phyloP scores from a whole-genome alignment of 2,329 filamentous ascomycete species.

The Penicillium sp. region DNA sequence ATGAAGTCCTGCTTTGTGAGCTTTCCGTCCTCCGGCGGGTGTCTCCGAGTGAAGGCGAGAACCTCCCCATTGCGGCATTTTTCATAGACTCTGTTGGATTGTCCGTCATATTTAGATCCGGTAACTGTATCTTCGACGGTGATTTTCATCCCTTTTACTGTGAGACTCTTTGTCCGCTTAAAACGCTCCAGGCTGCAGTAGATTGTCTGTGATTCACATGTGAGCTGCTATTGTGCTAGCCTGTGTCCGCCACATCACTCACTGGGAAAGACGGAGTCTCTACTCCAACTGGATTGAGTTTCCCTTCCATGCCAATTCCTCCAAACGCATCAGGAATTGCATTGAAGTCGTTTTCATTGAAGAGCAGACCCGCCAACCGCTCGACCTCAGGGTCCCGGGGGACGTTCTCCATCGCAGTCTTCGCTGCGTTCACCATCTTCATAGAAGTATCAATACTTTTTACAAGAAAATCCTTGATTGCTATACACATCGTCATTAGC shows the following conservation, averaged over 20 bases:
- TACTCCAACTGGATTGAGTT: background rate
- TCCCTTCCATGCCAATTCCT: background rate
- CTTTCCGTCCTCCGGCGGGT: background rate
- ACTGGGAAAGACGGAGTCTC: background rate
- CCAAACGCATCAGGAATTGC: background rate
- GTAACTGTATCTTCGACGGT: background rate
- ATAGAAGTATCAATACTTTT: background rate
- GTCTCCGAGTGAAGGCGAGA: background rate
- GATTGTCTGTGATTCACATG: background rate
- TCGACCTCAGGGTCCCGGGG: background rate
- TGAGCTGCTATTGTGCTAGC: background rate
- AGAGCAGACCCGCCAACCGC: background rate
- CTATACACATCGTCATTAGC: background rate
- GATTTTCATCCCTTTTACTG: background rate
- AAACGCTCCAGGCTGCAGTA: background rate
- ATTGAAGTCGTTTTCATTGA: background rate
- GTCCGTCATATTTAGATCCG: background rate
- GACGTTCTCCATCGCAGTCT: background rate
- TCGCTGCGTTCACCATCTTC: background rate
- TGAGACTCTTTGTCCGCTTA: background rate
- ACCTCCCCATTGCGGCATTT: background rate
- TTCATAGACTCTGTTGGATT: background rate
- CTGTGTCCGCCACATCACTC: background rate
- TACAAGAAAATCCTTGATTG: background rate
- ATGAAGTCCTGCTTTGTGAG: background rate